phyloP scores from a whole-genome alignment of 2,329 filamentous ascomycete species.

The Talaromyces amestolkiae region DNA sequence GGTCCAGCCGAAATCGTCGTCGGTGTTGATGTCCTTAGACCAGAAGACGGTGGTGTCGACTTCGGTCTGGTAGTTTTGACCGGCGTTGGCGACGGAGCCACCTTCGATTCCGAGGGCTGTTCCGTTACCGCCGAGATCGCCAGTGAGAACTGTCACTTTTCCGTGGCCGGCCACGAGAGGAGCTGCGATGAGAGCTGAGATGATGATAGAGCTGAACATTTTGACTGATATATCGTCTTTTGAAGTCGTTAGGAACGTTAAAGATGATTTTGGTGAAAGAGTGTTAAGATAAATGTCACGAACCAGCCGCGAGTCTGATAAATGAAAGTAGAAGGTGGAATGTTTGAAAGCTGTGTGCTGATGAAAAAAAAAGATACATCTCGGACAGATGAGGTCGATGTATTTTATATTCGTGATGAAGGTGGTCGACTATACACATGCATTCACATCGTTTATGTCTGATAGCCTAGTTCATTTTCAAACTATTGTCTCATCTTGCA shows the following conservation, averaged over 20 bases:
- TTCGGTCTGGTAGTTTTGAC: slow-evolving; percentile 12
- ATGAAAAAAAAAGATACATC: neutral
- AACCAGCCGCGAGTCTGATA: neutral
- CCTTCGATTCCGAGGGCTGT: slow-evolving; percentile 10
- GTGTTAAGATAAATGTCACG: neutral
- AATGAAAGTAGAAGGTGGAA: neutral
- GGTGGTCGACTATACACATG: neutral
- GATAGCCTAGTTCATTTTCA: neutral
- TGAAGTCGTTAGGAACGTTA: neutral
- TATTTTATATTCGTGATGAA: neutral
- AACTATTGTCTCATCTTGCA: neutral
- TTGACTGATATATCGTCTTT: neutral
- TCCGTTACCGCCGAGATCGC: slow-evolving; percentile 3
- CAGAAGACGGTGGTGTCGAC: slow-evolving; percentile 4
- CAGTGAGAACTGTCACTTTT: slow-evolving; percentile 6
- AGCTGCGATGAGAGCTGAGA: slow-evolving; percentile 4
- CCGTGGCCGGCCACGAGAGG: slow-evolving; percentile 5
- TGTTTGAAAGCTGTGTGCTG: neutral
- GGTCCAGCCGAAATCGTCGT: slow-evolving; percentile 8
- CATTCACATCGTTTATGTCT: neutral
- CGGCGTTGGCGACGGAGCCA: neutral
- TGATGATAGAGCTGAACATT: neutral
- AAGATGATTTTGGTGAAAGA: neutral
- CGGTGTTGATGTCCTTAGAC: slow-evolving; percentile 5
- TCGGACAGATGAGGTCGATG: neutral